Evolutionary conservation across 1,139 yeast species (phyloP).

Genomic region (Blastobotrys arbuscula): DNA sequence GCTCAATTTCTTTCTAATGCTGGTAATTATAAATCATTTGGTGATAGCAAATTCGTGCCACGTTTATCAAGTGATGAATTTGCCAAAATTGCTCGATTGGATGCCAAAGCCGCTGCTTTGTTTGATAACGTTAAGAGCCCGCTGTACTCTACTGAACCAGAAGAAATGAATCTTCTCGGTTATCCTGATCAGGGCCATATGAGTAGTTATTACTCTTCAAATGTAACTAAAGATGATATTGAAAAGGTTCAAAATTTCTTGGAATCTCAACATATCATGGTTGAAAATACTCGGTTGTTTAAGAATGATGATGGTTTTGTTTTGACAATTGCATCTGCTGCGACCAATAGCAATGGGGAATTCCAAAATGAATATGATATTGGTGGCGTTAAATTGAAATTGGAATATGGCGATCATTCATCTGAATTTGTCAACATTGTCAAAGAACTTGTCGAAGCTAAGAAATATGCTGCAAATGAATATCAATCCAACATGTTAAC

Average conservation of each 20-base stretch:
- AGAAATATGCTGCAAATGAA: conserved; percentile 62
- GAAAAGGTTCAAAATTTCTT: conserved; percentile 60
- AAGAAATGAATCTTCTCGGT: conserved; percentile 53
- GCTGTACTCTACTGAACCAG: conserved; percentile 48
- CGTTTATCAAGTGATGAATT: conserved; percentile 46
- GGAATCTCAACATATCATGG: conserved; percentile 59
- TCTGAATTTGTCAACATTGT: conserved; percentile 58
- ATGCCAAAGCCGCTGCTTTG: conserved; percentile 34
- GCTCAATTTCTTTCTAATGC: conserved; percentile 74
- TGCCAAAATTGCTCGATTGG: conserved; percentile 42
- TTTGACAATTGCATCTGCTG: conserved; percentile 31
- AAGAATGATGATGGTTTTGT: conserved; percentile 31
- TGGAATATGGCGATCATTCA: conserved; percentile 64
- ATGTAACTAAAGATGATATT: conserved; percentile 54
- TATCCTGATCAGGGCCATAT: conserved; percentile 74
- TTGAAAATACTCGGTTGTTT: conserved; percentile 73
- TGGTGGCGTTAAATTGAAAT: conserved; percentile 42
- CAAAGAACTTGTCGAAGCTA: conserved; percentile 51
- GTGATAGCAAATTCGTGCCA: conserved; percentile 82
- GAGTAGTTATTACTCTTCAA: conserved; percentile 61
- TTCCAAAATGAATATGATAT: conserved; percentile 22
- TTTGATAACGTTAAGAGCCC: conserved; percentile 45
- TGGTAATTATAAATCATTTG: conserved; percentile 87
- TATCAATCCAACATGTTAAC: conserved; percentile 62
- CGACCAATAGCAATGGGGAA: conserved; percentile 23